Base-by-base conservation (phyloP, 78 protist genomes). In the Acrasis kona region DNA sequence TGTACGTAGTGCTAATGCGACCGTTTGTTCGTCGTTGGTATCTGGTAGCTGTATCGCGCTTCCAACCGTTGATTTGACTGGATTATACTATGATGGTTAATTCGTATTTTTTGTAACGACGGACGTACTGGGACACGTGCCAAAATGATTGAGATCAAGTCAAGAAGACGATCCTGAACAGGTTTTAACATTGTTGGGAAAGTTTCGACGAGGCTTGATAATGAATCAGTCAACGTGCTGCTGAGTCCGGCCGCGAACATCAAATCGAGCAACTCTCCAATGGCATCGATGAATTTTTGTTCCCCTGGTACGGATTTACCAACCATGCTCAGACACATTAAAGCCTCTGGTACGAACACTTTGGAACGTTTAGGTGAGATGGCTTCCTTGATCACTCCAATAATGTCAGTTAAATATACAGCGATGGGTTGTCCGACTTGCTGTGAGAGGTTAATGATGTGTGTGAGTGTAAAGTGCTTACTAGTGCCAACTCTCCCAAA, bases 1-100 rank as follows among this genome's bases (percentile, higher is more conserved):
- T 12, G 96, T 83, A 10, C 65, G 37, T 30, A 80, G 73, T 29
- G 78, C 80, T 70, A 67, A 50, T n/a, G n/a, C n/a, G 19, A 50
- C 61, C 19, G 61, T 50, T 50, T 19, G 19, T n/a, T 50, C 61
- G 19, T 50, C 34, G 19, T 50, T 50, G 19, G 19, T 50, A n/a
- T 50, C 61, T n/a, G 19, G n/a, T n/a, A n/a, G n/a, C n/a, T n/a
- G n/a, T n/a, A n/a, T n/a, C n/a, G n/a, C n/a, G n/a, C n/a, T n/a
- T n/a, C n/a, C n/a, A n/a, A n/a, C n/a, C n/a, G n/a, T n/a, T n/a
- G n/a, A n/a, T n/a, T n/a, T n/a, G n/a, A n/a, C n/a, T n/a, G n/a
- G n/a, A n/a, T n/a, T n/a, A n/a, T n/a, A n/a, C n/a, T n/a, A n/a
- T n/a, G n/a, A n/a, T n/a, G n/a, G n/a, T n/a, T n/a, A 50, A n/a